Conservation (phyloP, 495 filamentous ascomycete genomes). For the Trichoderma erinaceum region DNA sequence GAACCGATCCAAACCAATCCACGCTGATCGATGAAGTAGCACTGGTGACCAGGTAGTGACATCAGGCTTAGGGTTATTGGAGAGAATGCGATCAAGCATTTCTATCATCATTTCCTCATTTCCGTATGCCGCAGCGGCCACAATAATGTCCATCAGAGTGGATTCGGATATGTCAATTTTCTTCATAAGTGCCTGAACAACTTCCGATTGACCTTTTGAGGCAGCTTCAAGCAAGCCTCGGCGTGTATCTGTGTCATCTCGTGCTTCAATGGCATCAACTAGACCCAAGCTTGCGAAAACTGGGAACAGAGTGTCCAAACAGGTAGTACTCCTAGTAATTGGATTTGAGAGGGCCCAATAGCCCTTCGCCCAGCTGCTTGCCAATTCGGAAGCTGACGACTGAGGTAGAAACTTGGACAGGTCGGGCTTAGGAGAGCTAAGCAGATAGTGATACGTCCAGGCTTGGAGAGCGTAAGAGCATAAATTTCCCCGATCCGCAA, state of each 20-base stretch:
- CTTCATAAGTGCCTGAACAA: neutral
- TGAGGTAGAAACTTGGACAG: neutral
- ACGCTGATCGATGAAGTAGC: neutral
- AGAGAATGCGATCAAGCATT: conserved; percentile 1
- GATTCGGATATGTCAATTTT: neutral
- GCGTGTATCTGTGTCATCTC: neutral
- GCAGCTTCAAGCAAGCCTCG: conserved; percentile 15
- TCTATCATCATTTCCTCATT: neutral
- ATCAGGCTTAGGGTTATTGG: neutral
- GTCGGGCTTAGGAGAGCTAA: neutral
- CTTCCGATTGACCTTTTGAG: conserved; percentile 11
- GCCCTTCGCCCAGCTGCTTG: conserved; percentile 14
- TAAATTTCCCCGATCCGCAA: conserved; percentile 13
- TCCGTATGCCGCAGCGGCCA: neutral
- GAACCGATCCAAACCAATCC: neutral
- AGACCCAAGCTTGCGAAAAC: conserved; percentile 17
- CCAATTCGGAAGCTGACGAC: neutral
- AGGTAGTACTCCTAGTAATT: conserved; percentile 12
- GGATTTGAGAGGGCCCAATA: conserved; percentile 17
- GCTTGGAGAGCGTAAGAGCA: conserved; percentile 15
- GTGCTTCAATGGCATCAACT: neutral
- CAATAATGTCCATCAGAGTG: neutral
- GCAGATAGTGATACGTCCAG: conserved; percentile 14
- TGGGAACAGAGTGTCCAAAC: conserved; percentile 17
- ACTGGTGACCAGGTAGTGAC: neutral